Percentiles rank a stretch among this genome's conserved stretches.
phyloP scores from a whole-genome alignment of 805 yeast species.

The Cyberlindnera petersonii region DNA sequence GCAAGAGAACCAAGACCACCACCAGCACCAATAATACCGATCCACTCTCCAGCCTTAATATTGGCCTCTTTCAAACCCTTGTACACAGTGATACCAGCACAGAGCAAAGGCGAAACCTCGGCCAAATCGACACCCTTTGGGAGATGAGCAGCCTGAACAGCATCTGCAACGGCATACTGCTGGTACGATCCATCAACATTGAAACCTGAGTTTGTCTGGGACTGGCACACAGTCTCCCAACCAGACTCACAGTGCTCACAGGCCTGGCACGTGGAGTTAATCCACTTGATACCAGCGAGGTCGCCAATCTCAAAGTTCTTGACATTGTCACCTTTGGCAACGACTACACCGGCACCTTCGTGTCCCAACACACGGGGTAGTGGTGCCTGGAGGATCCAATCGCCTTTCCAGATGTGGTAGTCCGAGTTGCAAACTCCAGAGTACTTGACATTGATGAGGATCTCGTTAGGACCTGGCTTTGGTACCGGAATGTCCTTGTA shows the following conservation, averaged over 20 bases:
- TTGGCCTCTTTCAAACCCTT: conserved; percentile 76
- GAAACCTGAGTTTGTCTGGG: conserved; percentile 70
- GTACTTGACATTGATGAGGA: conserved; percentile 50
- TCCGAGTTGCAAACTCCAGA: conserved; percentile 64
- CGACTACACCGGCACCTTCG: conserved; percentile 62
- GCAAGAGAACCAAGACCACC: conserved; percentile 73
- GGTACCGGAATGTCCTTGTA: conserved; percentile 52
- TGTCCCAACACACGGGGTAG: conserved; percentile 58
- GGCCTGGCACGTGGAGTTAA: conserved; percentile 52
- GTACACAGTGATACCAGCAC: conserved; percentile 87
- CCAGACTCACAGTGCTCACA: conserved; percentile 52
- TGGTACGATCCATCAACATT: conserved; percentile 84
- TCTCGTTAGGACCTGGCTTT: conserved; percentile 47
- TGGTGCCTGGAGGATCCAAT: conserved; percentile 51
- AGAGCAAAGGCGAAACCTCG: conserved; percentile 67
- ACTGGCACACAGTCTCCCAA: conserved; percentile 58
- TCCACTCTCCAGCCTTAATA: conserved; percentile 62
- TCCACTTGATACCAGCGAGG: conserved; percentile 57
- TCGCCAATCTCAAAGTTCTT: conserved; percentile 54
- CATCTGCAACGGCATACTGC: conserved; percentile 80
- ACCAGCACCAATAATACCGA: conserved; percentile 68
- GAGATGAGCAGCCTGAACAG: conserved; percentile 72
- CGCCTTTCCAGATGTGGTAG: conserved; percentile 60
- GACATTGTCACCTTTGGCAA: conserved; percentile 49
- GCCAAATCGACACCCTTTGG: conserved; percentile 69